A percentile compares a stretch with the other conserved stretches of the same genome.
These are phyloP conservation scores for Serendipita sp. DNA, from an alignment of 768 basidiomycete genomes.

Conservation along the genomic window DNA sequence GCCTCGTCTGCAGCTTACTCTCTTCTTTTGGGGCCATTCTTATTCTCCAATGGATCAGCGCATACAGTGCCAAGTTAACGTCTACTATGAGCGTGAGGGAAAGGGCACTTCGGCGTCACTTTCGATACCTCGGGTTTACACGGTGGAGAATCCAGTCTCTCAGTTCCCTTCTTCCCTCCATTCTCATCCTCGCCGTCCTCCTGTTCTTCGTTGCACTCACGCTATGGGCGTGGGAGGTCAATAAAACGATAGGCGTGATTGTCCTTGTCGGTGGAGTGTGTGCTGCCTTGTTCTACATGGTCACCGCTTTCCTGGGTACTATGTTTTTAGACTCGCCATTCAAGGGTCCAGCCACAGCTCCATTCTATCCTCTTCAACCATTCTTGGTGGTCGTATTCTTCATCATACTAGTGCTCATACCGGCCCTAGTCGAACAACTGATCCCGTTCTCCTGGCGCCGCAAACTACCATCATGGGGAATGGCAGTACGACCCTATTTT, in stretches of 20 bases:
- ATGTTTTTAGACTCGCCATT: too few relatives aligned
- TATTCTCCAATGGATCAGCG: not conserved
- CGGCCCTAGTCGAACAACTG: too few relatives aligned
- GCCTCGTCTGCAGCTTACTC: not conserved
- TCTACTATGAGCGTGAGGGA: not conserved
- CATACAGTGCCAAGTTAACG: not conserved
- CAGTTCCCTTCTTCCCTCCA: slow-evolving; percentile 2
- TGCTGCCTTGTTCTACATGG: not conserved
- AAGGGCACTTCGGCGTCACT: not conserved
- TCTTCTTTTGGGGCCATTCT: not conserved
- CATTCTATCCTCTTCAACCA: too few relatives aligned
- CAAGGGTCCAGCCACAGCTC: too few relatives aligned
- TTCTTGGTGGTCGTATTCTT: too few relatives aligned
- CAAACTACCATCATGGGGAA: too few relatives aligned
- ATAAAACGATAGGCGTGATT: slow-evolving; percentile 5
- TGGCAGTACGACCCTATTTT: too few relatives aligned
- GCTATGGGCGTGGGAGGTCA: slow-evolving; percentile 9
- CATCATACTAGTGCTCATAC: too few relatives aligned
- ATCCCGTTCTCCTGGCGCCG: too few relatives aligned
- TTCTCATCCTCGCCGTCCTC: slow-evolving; percentile 9
- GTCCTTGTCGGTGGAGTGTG: slow-evolving; percentile 4
- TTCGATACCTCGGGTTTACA: not conserved
- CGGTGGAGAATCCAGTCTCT: not conserved
- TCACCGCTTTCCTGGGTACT: not conserved
- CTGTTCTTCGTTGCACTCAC: slow-evolving; percentile 11